A percentile compares a stretch with the other conserved stretches of the same genome.
phyloP scores from a whole-genome alignment of 2,329 filamentous ascomycete genomes.

The Sarocladium oryzae region DNA sequence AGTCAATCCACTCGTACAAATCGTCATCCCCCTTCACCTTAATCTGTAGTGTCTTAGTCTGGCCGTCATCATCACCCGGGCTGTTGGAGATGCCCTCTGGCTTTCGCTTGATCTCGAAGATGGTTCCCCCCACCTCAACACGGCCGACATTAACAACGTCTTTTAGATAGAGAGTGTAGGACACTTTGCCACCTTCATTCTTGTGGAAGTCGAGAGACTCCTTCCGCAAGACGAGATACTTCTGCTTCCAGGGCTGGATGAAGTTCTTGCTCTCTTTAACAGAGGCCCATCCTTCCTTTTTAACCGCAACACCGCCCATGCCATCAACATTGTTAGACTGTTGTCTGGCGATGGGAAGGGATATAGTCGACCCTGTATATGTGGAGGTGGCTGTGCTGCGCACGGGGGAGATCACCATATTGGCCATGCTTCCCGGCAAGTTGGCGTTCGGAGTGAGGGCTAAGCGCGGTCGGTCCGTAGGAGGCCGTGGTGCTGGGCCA shows the following conservation, averaged over 20 bases:
- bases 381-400: slow-evolving; percentile 59
- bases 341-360: slow-evolving; percentile 60
- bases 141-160: slow-evolving; percentile 87
- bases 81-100: slow-evolving; percentile 63
- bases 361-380: slow-evolving; percentile 66
- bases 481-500: slow-evolving; percentile 86
- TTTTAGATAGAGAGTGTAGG: slow-evolving; percentile 77
- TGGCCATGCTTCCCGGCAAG: slow-evolving; percentile 71
- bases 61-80: slow-evolving; percentile 71
- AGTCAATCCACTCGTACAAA: slow-evolving; percentile 97
- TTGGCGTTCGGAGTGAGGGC: slow-evolving; percentile 71
- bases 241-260: slow-evolving; percentile 81
- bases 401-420: slow-evolving; percentile 68
- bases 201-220: slow-evolving; percentile 94
- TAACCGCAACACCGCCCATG: slow-evolving; percentile 62
- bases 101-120: slow-evolving; percentile 85
- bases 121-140: slow-evolving; percentile 84
- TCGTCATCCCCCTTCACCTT: slow-evolving; percentile 94
- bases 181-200: slow-evolving; percentile 77
- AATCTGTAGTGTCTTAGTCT: slow-evolving; percentile 79
- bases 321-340: slow-evolving; percentile 56
- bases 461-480: slow-evolving; percentile 74
- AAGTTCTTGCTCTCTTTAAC: slow-evolving; percentile 89
- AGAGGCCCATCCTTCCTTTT: slow-evolving; percentile 76
- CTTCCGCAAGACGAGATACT: slow-evolving; percentile 86